Percentiles rank a stretch among this genome's conserved stretches.
Conservation (phyloP, 2,329 filamentous ascomycete species). For the Fusarium continuum region DNA sequence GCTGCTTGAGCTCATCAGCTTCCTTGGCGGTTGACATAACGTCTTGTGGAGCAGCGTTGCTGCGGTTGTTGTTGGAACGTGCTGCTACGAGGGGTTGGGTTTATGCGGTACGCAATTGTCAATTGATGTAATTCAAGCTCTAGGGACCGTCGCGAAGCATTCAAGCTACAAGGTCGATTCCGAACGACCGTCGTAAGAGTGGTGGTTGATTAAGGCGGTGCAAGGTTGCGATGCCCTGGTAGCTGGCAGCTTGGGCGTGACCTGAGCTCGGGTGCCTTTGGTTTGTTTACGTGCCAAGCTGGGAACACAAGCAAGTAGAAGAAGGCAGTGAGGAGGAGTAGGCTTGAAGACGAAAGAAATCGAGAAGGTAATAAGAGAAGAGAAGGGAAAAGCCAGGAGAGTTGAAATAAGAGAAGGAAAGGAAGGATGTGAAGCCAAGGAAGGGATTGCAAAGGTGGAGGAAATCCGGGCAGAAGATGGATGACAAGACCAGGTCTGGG, state of each 20-base stretch:
- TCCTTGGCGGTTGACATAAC: slow-evolving; percentile 50
- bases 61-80: slow-evolving; percentile 20
- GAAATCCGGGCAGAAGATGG: slow-evolving; percentile 33
- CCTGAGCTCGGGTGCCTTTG: slow-evolving; percentile 6
- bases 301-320: slow-evolving; percentile 19
- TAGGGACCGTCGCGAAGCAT: slow-evolving; percentile 31
- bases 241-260: slow-evolving; percentile 16
- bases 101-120: slow-evolving; percentile 18
- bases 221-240: slow-evolving; percentile 17
- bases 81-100: slow-evolving; percentile 3
- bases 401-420: neutral
- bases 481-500: slow-evolving; percentile 17
- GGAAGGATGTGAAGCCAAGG: slow-evolving; percentile 7
- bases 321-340: slow-evolving; percentile 19
- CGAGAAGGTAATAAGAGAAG: slow-evolving; percentile 31
- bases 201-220: slow-evolving; percentile 13
- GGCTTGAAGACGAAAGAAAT: slow-evolving; percentile 13
- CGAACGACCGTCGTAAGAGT: slow-evolving; percentile 9
- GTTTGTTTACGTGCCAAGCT: slow-evolving; percentile 9
- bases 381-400: slow-evolving; percentile 27
- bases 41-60: slow-evolving; percentile 28
- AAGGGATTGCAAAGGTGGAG: slow-evolving; percentile 28
- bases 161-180: slow-evolving; percentile 21
- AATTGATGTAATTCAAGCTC: slow-evolving; percentile 36
- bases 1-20: slow-evolving; percentile 76